Percentiles rank a stretch among this genome's conserved stretches.
These are phyloP conservation scores for Obba rivulosa DNA, from an alignment of 768 basidiomycete species.

Conservation along the genomic window DNA sequence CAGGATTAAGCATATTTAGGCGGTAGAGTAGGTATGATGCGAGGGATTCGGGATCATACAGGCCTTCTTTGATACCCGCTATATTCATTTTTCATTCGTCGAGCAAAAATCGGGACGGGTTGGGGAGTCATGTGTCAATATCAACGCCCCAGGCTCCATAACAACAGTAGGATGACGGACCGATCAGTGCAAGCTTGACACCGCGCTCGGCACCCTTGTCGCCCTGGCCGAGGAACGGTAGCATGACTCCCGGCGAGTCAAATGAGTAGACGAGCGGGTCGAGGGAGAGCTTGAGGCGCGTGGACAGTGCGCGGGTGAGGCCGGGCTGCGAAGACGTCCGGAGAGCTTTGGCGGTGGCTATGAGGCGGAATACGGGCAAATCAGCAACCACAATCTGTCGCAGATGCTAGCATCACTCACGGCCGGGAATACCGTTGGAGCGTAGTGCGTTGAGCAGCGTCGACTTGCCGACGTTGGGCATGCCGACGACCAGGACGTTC, in stretches of 20 bases:
- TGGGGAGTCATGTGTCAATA: no score
- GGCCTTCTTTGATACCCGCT: slow-evolving; percentile 93
- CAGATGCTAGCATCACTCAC: slow-evolving; percentile 41
- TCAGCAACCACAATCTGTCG: neutral
- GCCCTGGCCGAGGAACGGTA: slow-evolving; percentile 88
- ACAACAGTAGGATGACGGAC: slow-evolving; percentile 40
- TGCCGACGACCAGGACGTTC: slow-evolving; percentile 91
- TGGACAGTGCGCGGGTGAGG: slow-evolving; percentile 84
- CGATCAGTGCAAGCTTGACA: slow-evolving; percentile 88
- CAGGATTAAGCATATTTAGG: slow-evolving; percentile 72
- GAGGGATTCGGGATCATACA: slow-evolving; percentile 81
- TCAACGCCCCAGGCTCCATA: neutral
- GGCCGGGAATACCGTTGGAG: slow-evolving; percentile 79
- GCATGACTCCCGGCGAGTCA: slow-evolving; percentile 96
- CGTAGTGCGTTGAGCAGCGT: slow-evolving; percentile 88
- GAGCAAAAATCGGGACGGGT: neutral
- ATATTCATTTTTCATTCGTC: slow-evolving; percentile 6
- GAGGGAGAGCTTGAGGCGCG: slow-evolving; percentile 77
- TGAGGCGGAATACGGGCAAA: neutral
- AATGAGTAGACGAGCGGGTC: slow-evolving; percentile 87
- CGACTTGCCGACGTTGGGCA: slow-evolving; percentile 99
- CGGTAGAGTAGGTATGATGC: slow-evolving; percentile 85
- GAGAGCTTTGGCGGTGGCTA: slow-evolving; percentile 84
- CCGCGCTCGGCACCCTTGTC: slow-evolving; percentile 84
- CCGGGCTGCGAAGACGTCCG: slow-evolving; percentile 88